Evolutionary conservation across 1,284 basidiomycete genomes (phyloP).

Genomic region (Cutaneotrichosporon spelunceum): DNA sequence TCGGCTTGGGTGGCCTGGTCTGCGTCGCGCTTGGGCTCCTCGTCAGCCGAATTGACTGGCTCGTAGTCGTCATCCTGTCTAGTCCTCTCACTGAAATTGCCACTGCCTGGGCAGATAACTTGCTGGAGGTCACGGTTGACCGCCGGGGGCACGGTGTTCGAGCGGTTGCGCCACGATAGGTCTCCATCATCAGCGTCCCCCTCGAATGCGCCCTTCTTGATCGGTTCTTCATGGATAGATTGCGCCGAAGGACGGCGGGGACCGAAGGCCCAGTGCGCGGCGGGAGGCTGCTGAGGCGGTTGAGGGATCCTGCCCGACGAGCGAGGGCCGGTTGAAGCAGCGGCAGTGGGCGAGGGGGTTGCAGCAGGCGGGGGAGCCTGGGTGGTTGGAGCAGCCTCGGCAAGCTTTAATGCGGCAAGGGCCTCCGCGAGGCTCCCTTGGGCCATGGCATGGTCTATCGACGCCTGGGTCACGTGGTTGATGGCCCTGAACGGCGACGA

Average conservation of each 20-base stretch:
- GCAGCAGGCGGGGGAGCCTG: neutral
- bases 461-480: neutral
- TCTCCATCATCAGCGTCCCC: neutral
- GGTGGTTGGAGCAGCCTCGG: neutral
- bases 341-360: neutral
- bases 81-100: slow-evolving; percentile 3
- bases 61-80: slow-evolving; percentile 6
- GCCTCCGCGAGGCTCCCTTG: neutral
- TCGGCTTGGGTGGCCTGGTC: slow-evolving; percentile 2
- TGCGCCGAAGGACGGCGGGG: neutral
- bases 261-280: neutral
- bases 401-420: neutral
- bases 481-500: neutral
- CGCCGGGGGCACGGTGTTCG: neutral
- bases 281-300: neutral
- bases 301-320: neutral
- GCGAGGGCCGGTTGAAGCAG: neutral
- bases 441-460: neutral
- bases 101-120: neutral
- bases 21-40: slow-evolving; percentile 8
- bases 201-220: neutral
- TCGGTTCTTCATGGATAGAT: neutral
- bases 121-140: slow-evolving; percentile 1
- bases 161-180: neutral
- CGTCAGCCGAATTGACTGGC: slow-evolving; percentile 7